Evolutionary conservation across 495 filamentous ascomycete species (phyloP).

Genomic region (Tuber aestivum): DNA sequence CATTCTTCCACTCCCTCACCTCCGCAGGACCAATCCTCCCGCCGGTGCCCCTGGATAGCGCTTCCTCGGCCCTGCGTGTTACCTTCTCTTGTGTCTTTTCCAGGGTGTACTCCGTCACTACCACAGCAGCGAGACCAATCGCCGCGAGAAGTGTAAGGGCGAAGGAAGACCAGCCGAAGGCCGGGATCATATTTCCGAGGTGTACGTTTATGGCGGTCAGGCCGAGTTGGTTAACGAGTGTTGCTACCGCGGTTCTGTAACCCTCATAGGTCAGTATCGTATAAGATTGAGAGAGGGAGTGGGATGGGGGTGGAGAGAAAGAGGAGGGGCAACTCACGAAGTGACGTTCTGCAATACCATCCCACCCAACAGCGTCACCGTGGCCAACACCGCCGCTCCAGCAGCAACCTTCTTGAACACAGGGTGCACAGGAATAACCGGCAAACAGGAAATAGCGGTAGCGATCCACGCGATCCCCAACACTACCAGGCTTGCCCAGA

Average conservation of each 20-base stretch:
- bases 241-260: constrained; percentile 29
- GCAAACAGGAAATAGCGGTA: constrained; percentile 27
- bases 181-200: constrained; percentile 19
- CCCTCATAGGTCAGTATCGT: not conserved
- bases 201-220: constrained; percentile 28
- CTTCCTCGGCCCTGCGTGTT: constrained; percentile 16
- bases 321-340: constrained; percentile 17
- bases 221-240: constrained; percentile 36
- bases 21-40: not conserved
- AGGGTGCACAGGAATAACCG: constrained; percentile 27
- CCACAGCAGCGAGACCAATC: constrained; percentile 19
- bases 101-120: constrained; percentile 29
- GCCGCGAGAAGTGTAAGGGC: constrained; percentile 24
- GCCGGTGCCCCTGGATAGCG: constrained; percentile 19
- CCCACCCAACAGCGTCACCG: constrained; percentile 27
- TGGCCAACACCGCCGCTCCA: constrained; percentile 6
- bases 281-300: not conserved
- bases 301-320: too few relatives aligned
- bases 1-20: not conserved
- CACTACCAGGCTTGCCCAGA: constrained; percentile 26
- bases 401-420: constrained; percentile 36
- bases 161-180: constrained; percentile 36
- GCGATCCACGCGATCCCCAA: constrained; percentile 25
- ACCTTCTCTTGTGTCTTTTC: constrained; percentile 27
- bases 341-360: constrained; percentile 36